These are phyloP conservation scores for Bassia scoparia DNA, from an alignment of 148 eudicot species.

Conservation along the genomic window DNA sequence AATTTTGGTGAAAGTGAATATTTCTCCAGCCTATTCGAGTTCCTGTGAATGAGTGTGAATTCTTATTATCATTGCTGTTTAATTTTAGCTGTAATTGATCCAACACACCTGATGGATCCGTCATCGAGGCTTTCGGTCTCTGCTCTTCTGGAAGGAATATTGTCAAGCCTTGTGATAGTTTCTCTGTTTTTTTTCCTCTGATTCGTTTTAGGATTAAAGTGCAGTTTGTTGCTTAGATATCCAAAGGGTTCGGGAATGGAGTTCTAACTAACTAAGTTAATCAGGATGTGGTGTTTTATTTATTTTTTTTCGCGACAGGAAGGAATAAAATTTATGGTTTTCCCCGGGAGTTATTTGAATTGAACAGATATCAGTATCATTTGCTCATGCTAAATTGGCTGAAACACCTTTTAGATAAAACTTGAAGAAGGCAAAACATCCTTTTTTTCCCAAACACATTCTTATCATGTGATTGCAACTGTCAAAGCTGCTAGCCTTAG, in stretches of 20 bases:
- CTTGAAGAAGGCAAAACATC: not conserved
- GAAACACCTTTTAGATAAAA: not conserved
- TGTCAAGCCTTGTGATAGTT: too few species aligned
- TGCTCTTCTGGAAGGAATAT: not conserved
- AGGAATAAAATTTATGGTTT: too few species aligned
- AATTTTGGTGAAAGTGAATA: conserved; percentile 5
- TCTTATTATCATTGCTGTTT: not conserved
- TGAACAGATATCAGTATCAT: too few species aligned
- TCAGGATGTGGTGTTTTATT: too few species aligned
- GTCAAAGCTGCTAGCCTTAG: conserved; percentile 5
- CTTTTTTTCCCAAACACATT: not conserved
- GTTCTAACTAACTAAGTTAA: too few species aligned
- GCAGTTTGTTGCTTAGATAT: too few species aligned
- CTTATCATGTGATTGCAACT: conserved; percentile 15
- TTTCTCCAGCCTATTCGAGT: not conserved
- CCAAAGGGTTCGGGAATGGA: too few species aligned
- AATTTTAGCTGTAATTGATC: not conserved
- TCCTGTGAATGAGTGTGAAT: not conserved
- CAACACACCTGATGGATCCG: not conserved
- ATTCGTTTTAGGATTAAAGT: too few species aligned
- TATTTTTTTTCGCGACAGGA: too few species aligned
- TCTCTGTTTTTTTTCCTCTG: too few species aligned
- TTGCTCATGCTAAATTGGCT: not conserved
- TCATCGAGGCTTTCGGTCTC: not conserved
- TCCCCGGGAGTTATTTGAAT: too few species aligned